Base-by-base conservation (phyloP, 2,329 filamentous ascomycete genomes). In the Fusarium drepaniforme region DNA sequence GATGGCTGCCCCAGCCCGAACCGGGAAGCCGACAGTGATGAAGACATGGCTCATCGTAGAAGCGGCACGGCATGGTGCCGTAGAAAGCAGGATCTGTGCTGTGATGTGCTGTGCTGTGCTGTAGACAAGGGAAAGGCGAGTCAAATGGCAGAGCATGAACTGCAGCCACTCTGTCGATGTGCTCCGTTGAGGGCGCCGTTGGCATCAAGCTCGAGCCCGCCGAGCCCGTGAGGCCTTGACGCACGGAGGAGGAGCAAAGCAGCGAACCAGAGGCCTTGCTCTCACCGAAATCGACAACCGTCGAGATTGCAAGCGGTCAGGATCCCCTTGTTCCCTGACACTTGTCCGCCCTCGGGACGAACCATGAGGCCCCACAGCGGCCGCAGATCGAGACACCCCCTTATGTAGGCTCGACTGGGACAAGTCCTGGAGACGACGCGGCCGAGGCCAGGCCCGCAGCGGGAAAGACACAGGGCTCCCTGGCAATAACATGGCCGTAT, bases 361-460 rank as follows among this genome's bases (percentile, higher is more conserved):
- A 83, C 81, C 78, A 84, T 79, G 72, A 79, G 62, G 81, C 78
- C 81, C 84, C 82, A 84, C 83, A 80, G 71, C 77, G 83, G 82
- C 82, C 83, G 84, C 83, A 83, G 79, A 81, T 82, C 80, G 77
- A 81, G 80, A 74, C 81, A 78, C 82, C 80, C 75, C 74, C 74
- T 78, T 73, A 74, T 78, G 71, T 74, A 67, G 70, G 66, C 71
- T 76, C 51, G 67, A 76, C 73, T 73, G 66, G 74, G 67, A 72
- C 62, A 71, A 76, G 63, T 63, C 70, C 68, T 72, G 68, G 60
- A 71, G 68, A 69, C 69, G 71, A 67, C 65, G 66, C 65, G 77
- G 68, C 73, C 71, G 70, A 75, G 77, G 75, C 77, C 77, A 72
- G 78, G 77, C 75, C 78, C 69, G 78, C 79, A 79, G 80, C 77